These are phyloP conservation scores for Gigaspora rosea DNA, from an alignment of 192 early-diverging fungal genomes.

Conservation along the genomic window DNA sequence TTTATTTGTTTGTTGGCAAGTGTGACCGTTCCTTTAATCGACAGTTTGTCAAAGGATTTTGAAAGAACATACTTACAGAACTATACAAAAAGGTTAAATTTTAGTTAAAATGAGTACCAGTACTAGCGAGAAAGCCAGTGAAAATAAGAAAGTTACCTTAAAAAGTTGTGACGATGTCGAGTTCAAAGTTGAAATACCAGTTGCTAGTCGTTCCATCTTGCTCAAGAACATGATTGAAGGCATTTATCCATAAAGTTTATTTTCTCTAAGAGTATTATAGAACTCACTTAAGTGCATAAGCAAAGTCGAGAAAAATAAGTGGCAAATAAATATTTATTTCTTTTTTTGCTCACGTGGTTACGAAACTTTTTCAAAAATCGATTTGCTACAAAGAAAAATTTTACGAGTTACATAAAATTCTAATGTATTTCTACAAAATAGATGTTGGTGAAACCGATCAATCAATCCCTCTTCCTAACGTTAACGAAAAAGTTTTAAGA, in stretches of 20 bases:
- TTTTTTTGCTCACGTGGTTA: not conserved
- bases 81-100: no score
- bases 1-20: no score
- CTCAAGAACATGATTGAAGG: constrained; percentile 83
- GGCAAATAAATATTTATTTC: no score
- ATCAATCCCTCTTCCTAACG: constrained; percentile 80
- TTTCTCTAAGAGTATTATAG: no score
- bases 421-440: constrained; percentile 14
- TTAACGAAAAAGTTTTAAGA: constrained; percentile 67
- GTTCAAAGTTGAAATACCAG: constrained; percentile 64
- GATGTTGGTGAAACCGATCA: constrained; percentile 69
- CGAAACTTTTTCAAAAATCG: not conserved
- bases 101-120: not conserved
- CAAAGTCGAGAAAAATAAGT: no score
- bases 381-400: not conserved
- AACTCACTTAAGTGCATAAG: no score
- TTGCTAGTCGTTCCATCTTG: constrained; percentile 72
- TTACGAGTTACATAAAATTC: not conserved
- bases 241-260: constrained; percentile 14
- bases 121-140: not conserved
- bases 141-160: constrained; percentile 48
- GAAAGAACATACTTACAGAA: no score
- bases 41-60: no score
- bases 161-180: constrained; percentile 64
- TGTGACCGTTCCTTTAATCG: no score